Evolutionary conservation across 2,329 filamentous ascomycete genomes (phyloP), one percentile per base, ranked within the genome.

Genomic region (Gnomoniopsis smithogilvyi): DNA sequence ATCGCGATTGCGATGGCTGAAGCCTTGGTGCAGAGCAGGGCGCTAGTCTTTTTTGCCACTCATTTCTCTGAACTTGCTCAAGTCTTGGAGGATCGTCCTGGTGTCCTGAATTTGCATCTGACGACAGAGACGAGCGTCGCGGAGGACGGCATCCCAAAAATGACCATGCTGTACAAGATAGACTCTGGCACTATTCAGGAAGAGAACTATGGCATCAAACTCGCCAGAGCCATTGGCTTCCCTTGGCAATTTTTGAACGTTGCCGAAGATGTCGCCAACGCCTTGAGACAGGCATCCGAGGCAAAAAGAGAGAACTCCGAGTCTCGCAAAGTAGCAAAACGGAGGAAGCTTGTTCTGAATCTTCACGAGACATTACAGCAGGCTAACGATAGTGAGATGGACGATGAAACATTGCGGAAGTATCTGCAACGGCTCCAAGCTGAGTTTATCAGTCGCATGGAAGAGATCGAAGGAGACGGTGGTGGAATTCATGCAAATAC

Each of bases 1-100:
- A 96, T 99, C 67, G 92, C 95, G 1, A 80, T 97, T 51, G 90
- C 93, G 2, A 92, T 98, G 68, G 89, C 93, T 0, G 95, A 98
- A 76, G 90, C 91, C 0, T 78, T 99, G 3, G 83, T 97, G 4
- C 84, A 92, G 60, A 95, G 86, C 65, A 82, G 85, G 61, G 88
- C 92, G 0, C 80, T 91, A 0, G 86, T 97, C 0, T 97, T 92
- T 87, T 99, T 99, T 73, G 92, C 89, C 1, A 98, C 95, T 0
- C 96, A 99, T 69, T 99, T 97, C 69, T 80, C 84, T 38, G 91
- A 97, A 62, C 79, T 99, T 17, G 88, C 92, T 0, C 82, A 81
- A 2, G 90, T 94, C 38, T 79, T 97, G 61, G 79, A 83, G 1
- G 87, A 92, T 63, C 84, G 90, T 12, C 85, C 83, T 17, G 92